Evolutionary conservation across 495 filamentous ascomycete genomes (phyloP).

Genomic region (Staphylotrichum tortipilum): DNA sequence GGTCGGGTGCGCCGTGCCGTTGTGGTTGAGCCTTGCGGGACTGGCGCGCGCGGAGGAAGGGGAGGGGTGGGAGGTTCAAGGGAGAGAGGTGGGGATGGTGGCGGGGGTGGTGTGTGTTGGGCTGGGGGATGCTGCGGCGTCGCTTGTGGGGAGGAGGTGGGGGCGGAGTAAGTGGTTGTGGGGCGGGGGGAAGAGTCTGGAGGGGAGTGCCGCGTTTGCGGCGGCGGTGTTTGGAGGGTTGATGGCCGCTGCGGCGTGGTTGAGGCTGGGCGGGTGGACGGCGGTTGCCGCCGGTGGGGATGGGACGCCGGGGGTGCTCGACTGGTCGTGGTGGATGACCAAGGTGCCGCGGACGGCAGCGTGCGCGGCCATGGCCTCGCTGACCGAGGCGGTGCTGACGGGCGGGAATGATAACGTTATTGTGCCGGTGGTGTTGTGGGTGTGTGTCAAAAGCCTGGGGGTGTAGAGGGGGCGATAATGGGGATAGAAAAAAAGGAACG

Average conservation of each 20-base stretch:
- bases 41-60: constrained; percentile 42
- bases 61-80: constrained; percentile 62
- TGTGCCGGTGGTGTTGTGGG: constrained; percentile 91
- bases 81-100: constrained; percentile 74
- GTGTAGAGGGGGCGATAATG: no score
- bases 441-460: constrained; percentile 67
- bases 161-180: constrained; percentile 89
- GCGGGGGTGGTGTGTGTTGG: constrained; percentile 89
- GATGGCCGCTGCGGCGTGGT: constrained; percentile 62
- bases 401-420: constrained; percentile 98
- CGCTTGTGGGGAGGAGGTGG: constrained; percentile 77
- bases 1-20: constrained; percentile 88
- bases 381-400: constrained; percentile 91
- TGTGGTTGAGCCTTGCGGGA: constrained; percentile 79
- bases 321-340: constrained; percentile 31
- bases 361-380: constrained; percentile 72
- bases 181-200: constrained; percentile 91
- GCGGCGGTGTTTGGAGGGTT: constrained; percentile 69
- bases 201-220: constrained; percentile 82
- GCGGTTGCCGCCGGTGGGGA: constrained; percentile 11
- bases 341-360: constrained; percentile 48
- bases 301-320: constrained; percentile 8
- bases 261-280: constrained; percentile 62
- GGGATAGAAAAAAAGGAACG: not conserved
- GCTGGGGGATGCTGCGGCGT: constrained; percentile 92